Evolutionary conservation across 192 early-diverging fungal species (phyloP).

Genomic region (Backusella tarrabulga): DNA sequence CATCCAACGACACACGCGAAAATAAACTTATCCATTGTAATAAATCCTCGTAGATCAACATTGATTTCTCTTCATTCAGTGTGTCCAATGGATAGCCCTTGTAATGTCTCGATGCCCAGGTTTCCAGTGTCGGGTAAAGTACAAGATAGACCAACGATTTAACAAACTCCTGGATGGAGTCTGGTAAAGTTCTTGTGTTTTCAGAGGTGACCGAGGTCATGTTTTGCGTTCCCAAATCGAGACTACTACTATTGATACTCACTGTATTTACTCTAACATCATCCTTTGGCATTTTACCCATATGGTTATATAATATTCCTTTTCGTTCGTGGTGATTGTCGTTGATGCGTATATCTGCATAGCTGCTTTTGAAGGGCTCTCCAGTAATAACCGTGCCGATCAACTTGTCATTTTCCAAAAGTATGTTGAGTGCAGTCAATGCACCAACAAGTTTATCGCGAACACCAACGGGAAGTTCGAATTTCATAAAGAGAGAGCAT

Average conservation of each 20-base stretch:
- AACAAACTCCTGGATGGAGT: constrained; percentile 17
- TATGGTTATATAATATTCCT: background rate
- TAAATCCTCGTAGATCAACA: background rate
- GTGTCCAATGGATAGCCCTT: background rate
- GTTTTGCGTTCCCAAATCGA: constrained; percentile 3
- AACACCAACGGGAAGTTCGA: background rate
- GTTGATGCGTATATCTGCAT: background rate
- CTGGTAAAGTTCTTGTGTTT: constrained; percentile 11
- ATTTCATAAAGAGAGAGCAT: background rate
- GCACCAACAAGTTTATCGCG: constrained; percentile 11
- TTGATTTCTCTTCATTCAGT: constrained; percentile 14
- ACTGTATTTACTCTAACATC: background rate
- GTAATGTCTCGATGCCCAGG: constrained; percentile 8
- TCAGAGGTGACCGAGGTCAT: background rate
- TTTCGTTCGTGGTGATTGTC: background rate
- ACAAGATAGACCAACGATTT: constrained; percentile 13
- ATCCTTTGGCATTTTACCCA: background rate
- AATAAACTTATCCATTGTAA: background rate
- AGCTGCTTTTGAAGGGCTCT: background rate
- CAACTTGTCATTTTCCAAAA: constrained; percentile 24
- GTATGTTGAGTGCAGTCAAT: constrained; percentile 9
- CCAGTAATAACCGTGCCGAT: background rate
- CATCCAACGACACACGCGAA: background rate
- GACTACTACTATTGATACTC: background rate
- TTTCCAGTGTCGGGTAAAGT: constrained; percentile 6